Conservation (phyloP, 352 stramenopile species). For the Pythium pyrilobum region DNA sequence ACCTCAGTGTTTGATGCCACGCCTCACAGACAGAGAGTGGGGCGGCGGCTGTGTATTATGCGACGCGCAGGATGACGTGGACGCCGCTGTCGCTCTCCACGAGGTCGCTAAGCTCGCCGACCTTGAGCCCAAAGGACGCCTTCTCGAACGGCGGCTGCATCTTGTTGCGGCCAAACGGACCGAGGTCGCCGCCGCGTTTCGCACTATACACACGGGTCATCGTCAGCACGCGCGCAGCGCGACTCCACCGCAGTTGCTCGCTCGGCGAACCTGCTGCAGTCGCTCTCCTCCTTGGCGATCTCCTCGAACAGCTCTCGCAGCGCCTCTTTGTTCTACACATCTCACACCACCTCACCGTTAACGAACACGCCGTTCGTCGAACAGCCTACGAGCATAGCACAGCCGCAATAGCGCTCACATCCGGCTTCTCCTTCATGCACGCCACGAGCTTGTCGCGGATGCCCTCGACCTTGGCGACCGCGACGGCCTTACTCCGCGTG, state of each 20-base stretch:
- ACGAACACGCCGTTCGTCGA: too few species aligned
- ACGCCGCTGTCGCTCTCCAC: constrained; percentile 95
- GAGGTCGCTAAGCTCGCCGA: constrained; percentile 92
- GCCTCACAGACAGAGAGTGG: neutral
- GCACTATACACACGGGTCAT: constrained; percentile 36
- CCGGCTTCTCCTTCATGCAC: constrained; percentile 54
- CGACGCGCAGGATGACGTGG: constrained; percentile 95
- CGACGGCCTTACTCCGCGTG: constrained; percentile 84
- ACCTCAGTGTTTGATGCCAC: neutral
- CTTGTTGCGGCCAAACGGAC: constrained; percentile 84
- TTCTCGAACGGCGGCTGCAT: constrained; percentile 93
- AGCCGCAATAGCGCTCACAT: constrained; percentile 21
- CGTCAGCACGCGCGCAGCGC: neutral
- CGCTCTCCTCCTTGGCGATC: constrained; percentile 84
- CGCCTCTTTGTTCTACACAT: constrained; percentile 21
- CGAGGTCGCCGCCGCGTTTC: constrained; percentile 89
- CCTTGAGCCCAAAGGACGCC: constrained; percentile 88
- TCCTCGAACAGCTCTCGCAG: constrained; percentile 76
- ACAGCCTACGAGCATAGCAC: too few species aligned
- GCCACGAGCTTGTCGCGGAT: constrained; percentile 81
- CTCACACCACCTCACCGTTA: neutral
- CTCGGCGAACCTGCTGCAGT: constrained; percentile 78
- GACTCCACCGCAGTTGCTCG: neutral
- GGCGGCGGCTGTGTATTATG: constrained; percentile 25
- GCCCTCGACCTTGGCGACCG: constrained; percentile 63